Evolutionary conservation across 257 asterid genomes (phyloP), one percentile per base, ranked within the genome.

Genomic region (Solanum dulcamara): DNA sequence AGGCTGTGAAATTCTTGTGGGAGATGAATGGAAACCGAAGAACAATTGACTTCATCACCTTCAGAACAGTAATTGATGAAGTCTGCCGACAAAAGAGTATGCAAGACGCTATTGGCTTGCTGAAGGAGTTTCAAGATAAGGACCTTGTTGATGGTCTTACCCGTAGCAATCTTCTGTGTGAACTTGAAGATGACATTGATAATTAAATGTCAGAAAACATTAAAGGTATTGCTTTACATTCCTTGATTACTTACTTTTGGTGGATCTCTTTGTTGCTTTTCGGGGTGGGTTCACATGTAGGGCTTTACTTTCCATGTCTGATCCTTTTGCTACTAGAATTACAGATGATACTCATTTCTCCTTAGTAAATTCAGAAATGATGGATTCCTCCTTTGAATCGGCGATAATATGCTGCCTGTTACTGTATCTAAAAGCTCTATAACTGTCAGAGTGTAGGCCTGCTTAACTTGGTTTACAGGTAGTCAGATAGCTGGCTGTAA

Each of bases 1-100:
- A 89, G 88, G 99, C 99, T 22, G 95, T 94, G 85, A 88, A 88
- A 13, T 93, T 88, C 85, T 91, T 96, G 92, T 89, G 92, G 96
- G 98, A 96, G 87, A 93, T 96, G 98, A 86, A 86, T 84, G 93
- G 86, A 35, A 88, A 91, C 81, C 87, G 86, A 86, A 92, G 95
- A 85, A 35, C 90, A 28, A 92, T 91, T 51, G 97, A 96, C 55
- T 90, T 91, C 64, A 93, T 96, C 44, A 96, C 98, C 64, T 94
- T 91, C 81, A 89, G 91, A 59, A 94, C 98, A 32, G 90, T 96
- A 66, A 72, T 92, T 89, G 96, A 93, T 86, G 98, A 93, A 90
- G 85, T 91, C n/a, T 93, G 91, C 33, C 88, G 97, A 44, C 93
- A 90, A 79, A 90, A 70, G 72, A 88, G 89, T 82, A 84, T n/a